phyloP scores from a whole-genome alignment of 2,329 filamentous ascomycete species.

The Claviceps sorghi region DNA sequence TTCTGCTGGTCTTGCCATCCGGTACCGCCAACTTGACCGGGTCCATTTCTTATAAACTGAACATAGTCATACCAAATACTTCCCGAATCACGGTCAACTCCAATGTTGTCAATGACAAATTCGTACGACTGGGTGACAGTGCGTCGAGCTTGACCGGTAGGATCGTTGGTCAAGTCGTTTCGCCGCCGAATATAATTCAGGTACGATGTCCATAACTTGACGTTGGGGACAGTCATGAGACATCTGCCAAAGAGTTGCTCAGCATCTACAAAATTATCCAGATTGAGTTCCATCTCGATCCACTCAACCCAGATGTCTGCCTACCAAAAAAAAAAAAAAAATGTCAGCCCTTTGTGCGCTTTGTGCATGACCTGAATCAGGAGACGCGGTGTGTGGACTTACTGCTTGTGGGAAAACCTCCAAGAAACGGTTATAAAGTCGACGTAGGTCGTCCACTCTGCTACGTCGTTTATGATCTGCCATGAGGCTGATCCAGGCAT shows the following conservation, averaged over 20 bases:
- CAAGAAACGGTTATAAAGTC: slow-evolving; percentile 73
- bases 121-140: slow-evolving; percentile 81
- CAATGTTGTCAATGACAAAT: slow-evolving; percentile 78
- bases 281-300: slow-evolving; percentile 74
- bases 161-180: slow-evolving; percentile 70
- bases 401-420: slow-evolving; percentile 81
- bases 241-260: slow-evolving; percentile 74
- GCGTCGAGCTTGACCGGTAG: slow-evolving; percentile 58
- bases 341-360: slow-evolving; percentile 2
- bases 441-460: slow-evolving; percentile 67
- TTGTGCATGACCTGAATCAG: neutral
- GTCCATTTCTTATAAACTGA: slow-evolving; percentile 77
- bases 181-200: slow-evolving; percentile 87
- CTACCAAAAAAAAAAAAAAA: slow-evolving; percentile 31
- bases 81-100: slow-evolving; percentile 80
- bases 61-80: slow-evolving; percentile 91
- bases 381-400: slow-evolving; percentile 25
- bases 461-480: slow-evolving; percentile 68
- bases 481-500: slow-evolving; percentile 82
- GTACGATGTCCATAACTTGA: slow-evolving; percentile 84
- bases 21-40: slow-evolving; percentile 69
- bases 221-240: slow-evolving; percentile 63
- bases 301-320: slow-evolving; percentile 85
- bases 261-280: slow-evolving; percentile 66
- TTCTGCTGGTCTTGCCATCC: slow-evolving; percentile 97